Conservation (phyloP, 2,329 filamentous ascomycete genomes). For the Ophiocordyceps camponoti-rufipedis region DNA sequence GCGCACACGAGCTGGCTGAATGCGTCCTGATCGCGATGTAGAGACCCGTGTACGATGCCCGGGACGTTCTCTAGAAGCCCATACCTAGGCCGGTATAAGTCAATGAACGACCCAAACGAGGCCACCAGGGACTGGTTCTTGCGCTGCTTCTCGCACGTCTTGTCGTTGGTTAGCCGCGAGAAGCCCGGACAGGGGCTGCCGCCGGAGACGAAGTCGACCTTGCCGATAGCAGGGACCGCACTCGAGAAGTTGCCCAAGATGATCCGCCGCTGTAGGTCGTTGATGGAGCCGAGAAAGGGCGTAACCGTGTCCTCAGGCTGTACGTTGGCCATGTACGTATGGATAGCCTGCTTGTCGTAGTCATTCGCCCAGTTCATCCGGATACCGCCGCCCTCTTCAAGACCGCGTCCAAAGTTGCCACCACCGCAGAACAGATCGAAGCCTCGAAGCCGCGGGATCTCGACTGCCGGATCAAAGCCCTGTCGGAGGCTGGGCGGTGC, state of each 20-base stretch:
- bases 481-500: conserved; percentile 25
- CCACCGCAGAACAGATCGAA: conserved; percentile 64
- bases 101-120: conserved; percentile 55
- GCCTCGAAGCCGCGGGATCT: conserved; percentile 28
- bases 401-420: conserved; percentile 57
- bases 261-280: conserved; percentile 41
- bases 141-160: conserved; percentile 32
- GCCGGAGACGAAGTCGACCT: conserved; percentile 50
- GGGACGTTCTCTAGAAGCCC: conserved; percentile 63
- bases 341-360: conserved; percentile 41
- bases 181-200: conserved; percentile 69
- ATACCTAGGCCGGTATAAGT: conserved; percentile 58
- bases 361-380: conserved; percentile 53
- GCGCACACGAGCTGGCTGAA: conserved; percentile 57
- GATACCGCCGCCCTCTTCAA: conserved; percentile 53
- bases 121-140: conserved; percentile 63
- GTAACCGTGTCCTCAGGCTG: conserved; percentile 18
- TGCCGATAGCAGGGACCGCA: conserved; percentile 37
- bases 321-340: conserved; percentile 56
- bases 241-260: conserved; percentile 28
- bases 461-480: conserved; percentile 29
- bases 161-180: conserved; percentile 42
- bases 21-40: conserved; percentile 37
- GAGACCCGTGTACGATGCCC: conserved; percentile 35
- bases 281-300: conserved; percentile 54